phyloP scores from a whole-genome alignment of 148 eudicot genomes.

The Cornus florida region DNA sequence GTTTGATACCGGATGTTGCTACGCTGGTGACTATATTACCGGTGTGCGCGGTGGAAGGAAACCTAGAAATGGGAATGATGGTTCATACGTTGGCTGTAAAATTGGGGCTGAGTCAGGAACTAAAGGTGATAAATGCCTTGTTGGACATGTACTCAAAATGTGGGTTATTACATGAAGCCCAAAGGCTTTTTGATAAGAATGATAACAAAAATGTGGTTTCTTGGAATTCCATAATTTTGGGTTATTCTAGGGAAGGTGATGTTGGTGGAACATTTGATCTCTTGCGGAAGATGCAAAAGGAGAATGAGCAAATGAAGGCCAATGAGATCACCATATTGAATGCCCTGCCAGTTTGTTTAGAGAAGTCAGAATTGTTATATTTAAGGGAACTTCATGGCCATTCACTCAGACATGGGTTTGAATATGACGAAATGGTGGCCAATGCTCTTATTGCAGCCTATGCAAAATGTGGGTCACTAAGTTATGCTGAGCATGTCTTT shows the following conservation, averaged over 20 bases:
- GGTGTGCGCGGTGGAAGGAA: slow-evolving; percentile 41
- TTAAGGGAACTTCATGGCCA: slow-evolving; percentile 69
- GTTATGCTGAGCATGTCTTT: slow-evolving; percentile 39
- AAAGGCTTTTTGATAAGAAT: slow-evolving; percentile 36
- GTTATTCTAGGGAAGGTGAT: slow-evolving; percentile 43
- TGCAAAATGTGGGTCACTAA: slow-evolving; percentile 52
- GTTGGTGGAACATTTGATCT: slow-evolving; percentile 30
- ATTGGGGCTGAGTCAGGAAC: slow-evolving; percentile 35
- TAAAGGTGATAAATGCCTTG: slow-evolving; percentile 56
- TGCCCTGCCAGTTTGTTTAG: slow-evolving; percentile 47
- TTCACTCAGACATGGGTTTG: slow-evolving; percentile 47
- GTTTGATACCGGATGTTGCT: slow-evolving; percentile 48
- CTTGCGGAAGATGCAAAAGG: slow-evolving; percentile 42
- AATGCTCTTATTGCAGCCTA: slow-evolving; percentile 58
- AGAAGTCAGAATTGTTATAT: slow-evolving; percentile 28
- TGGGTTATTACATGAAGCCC: slow-evolving; percentile 42
- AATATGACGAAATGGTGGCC: slow-evolving; percentile 38
- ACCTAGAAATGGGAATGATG: slow-evolving; percentile 39
- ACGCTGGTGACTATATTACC: slow-evolving; percentile 58
- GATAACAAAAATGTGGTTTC: slow-evolving; percentile 48
- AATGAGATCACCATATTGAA: slow-evolving; percentile 56
- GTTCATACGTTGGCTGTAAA: slow-evolving; percentile 59
- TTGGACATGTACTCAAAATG: slow-evolving; percentile 73
- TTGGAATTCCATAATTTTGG: slow-evolving; percentile 63
- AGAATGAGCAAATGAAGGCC: slow-evolving; percentile 16